phyloP scores from a whole-genome alignment of 1,139 yeast species.

The Pichia sp. region DNA sequence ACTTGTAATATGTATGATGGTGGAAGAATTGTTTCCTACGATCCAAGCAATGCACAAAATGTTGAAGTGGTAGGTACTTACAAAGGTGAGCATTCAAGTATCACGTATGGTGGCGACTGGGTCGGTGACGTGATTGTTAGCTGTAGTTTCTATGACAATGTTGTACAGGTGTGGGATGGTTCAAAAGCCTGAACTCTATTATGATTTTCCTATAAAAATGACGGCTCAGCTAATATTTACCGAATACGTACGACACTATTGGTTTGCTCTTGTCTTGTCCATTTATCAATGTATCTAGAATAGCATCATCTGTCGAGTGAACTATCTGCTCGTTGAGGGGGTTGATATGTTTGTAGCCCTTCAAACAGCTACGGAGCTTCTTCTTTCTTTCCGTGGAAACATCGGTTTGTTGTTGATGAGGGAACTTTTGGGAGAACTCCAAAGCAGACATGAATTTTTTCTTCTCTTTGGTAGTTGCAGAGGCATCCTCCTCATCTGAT shows the following conservation, averaged over 20 bases:
- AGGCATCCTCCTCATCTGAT: constrained; percentile 11
- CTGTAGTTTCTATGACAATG: constrained; percentile 85
- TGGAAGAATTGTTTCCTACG: constrained; percentile 52
- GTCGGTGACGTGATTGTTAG: constrained; percentile 49
- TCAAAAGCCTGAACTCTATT: background rate
- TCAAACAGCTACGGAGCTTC: constrained; percentile 41
- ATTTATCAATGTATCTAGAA: constrained; percentile 20
- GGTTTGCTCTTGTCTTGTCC: constrained; percentile 17
- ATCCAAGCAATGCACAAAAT: constrained; percentile 25
- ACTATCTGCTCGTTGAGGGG: constrained; percentile 27
- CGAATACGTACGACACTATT: constrained; percentile 22
- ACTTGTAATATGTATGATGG: constrained; percentile 97
- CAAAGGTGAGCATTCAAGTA: constrained; percentile 74
- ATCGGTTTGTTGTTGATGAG: constrained; percentile 9
- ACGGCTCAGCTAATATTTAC: constrained; percentile 11
- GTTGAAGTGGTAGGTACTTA: constrained; percentile 43
- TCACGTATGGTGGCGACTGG: constrained; percentile 98
- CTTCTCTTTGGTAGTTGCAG: constrained; percentile 17
- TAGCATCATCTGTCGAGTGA: constrained; percentile 19
- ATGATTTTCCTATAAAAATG: background rate
- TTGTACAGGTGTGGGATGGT: constrained; percentile 62
- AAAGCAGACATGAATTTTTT: constrained; percentile 23
- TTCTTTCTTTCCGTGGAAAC: constrained; percentile 9
- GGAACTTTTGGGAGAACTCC: constrained; percentile 34
- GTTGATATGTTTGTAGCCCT: constrained; percentile 55